Evolutionary conservation across 768 basidiomycete species (phyloP), one percentile per base, ranked within the genome.

Genomic region (Cyclocybe cylindracea): DNA sequence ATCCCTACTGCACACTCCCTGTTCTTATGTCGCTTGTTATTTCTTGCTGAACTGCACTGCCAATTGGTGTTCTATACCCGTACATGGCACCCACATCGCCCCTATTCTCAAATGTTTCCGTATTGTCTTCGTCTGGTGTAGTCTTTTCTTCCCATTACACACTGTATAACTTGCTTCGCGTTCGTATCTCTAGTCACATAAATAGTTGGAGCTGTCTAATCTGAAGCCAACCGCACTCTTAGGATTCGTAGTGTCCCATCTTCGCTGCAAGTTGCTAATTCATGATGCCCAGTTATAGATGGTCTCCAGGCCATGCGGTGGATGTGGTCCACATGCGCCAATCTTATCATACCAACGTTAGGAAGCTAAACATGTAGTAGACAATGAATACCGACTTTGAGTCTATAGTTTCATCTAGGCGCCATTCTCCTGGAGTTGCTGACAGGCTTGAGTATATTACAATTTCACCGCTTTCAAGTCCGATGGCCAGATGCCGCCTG

Each of bases 191-290:
- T 73, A 73, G 67, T 66, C 24, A 24, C 24, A 24, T 66, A 66
- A 70, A 53, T 73, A 59, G 55, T 60, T 71, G 71, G 71, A 69
- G 62, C 62, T 72, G 72, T 71, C 74, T 73, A 76, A 75, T 76
- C 67, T 68, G 69, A 72, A 72, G 70, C 68, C 62, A 74, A 65
- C 59, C 78, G 81, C 73, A 91, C 74, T 63, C 75, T 76, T 69
- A 85, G 72, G 73, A 96, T 78, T 69, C 85, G 88, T 70, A 95
- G 75, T 76, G 89, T 89, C 76, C 91, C 86, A 78, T 98, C 95
- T 74, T 96, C 93, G 68, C 91, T 91, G 62, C 92, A 92, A 52
- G 86, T 92, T 33, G 92, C 95, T 46, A 98, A 78, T 53, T 83
- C 77, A 50, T 69, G 72, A 39, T 60, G 53, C n/a, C 57, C 60